Conservation (phyloP, 192 early-diverging fungal genomes). For the Backusella sp. region DNA sequence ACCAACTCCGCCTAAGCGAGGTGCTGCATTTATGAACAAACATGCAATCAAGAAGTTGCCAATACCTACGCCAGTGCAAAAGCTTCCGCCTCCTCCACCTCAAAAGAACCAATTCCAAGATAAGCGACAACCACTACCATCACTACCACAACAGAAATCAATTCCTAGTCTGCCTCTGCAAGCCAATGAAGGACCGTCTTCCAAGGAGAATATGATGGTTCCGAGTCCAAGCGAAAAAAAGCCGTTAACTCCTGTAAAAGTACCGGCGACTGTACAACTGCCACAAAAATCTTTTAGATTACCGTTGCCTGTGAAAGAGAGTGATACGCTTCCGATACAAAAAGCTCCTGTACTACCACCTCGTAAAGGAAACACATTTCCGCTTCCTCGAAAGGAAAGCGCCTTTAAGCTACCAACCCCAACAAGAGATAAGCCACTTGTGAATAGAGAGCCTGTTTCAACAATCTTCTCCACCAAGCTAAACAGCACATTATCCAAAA, state of each 20-base stretch:
- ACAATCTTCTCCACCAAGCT: neutral
- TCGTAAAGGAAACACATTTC: constrained; percentile 1
- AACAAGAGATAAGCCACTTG: neutral
- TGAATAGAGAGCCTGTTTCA: neutral
- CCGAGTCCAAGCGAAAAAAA: neutral
- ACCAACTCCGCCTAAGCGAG: neutral
- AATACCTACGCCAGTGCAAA: neutral
- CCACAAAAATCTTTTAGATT: neutral
- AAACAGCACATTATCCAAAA: neutral
- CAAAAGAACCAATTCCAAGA: neutral
- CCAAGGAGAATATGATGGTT: neutral
- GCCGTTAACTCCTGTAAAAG: constrained; percentile 1
- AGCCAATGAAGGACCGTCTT: neutral
- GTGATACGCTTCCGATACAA: neutral
- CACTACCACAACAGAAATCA: neutral
- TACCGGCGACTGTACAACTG: neutral
- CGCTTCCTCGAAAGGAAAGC: neutral
- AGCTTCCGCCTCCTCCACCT: neutral
- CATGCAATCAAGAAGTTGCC: neutral
- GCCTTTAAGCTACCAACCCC: neutral
- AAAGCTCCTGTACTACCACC: constrained; percentile 6
- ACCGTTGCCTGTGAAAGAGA: neutral
- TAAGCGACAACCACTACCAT: neutral
- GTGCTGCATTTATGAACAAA: neutral
- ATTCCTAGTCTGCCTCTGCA: neutral